phyloP scores from a whole-genome alignment of 2,329 filamentous ascomycete genomes.

The Davidsoniella australis region DNA sequence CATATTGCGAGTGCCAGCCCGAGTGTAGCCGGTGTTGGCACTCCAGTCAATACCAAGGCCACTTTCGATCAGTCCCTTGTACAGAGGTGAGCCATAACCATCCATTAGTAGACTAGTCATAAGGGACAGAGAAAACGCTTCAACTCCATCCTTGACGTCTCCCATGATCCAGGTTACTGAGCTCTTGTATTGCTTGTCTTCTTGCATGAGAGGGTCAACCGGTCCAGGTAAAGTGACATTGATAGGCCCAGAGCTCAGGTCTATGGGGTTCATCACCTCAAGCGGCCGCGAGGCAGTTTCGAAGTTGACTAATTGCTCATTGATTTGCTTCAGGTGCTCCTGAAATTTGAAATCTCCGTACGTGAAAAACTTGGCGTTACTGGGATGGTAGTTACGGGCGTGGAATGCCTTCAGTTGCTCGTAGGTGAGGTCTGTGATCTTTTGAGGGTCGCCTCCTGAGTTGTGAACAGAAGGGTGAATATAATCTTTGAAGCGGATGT shows the following conservation, averaged over 20 bases:
- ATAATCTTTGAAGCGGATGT: constrained; percentile 86
- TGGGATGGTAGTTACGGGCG: constrained; percentile 86
- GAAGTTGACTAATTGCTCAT: constrained; percentile 58
- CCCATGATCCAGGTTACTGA: constrained; percentile 87
- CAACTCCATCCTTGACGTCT: constrained; percentile 63
- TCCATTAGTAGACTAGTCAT: constrained; percentile 75
- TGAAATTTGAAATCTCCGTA: constrained; percentile 83
- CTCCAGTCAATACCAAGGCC: constrained; percentile 87
- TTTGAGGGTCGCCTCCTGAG: constrained; percentile 87
- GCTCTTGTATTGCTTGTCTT: constrained; percentile 81
- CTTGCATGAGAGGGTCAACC: constrained; percentile 68
- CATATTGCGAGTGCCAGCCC: constrained; percentile 56
- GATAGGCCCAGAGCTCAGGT: constrained; percentile 48
- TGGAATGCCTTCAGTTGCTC: constrained; percentile 80
- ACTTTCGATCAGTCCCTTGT: constrained; percentile 72
- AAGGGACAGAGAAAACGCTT: constrained; percentile 74
- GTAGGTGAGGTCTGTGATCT: constrained; percentile 90
- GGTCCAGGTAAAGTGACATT: constrained; percentile 62
- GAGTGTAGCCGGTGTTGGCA: constrained; percentile 84
- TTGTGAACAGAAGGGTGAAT: constrained; percentile 92
- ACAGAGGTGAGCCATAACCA: constrained; percentile 88
- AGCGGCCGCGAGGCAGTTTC: constrained; percentile 38
- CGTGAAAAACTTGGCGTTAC: constrained; percentile 88
- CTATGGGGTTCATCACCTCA: constrained; percentile 49
- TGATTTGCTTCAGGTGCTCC: constrained; percentile 65